These are phyloP conservation scores for Pulveroboletus sp. DNA, from an alignment of 768 basidiomycete species.

Conservation along the genomic window DNA sequence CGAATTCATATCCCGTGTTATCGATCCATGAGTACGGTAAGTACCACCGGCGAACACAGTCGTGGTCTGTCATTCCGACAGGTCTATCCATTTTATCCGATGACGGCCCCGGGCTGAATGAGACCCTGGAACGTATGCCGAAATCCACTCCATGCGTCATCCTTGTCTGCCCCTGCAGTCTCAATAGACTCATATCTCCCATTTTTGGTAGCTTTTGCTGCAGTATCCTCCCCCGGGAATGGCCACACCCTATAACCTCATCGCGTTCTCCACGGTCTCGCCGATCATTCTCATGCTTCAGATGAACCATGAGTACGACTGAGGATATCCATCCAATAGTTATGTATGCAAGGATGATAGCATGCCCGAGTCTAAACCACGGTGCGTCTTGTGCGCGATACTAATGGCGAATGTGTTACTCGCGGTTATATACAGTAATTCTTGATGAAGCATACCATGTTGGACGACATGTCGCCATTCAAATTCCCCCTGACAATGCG, in stretches of 20 bases:
- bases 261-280: conserved; percentile 66
- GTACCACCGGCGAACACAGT: background rate
- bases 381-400: conserved; percentile 63
- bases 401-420: conserved; percentile 28
- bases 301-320: conserved; percentile 40
- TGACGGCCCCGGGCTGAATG: background rate
- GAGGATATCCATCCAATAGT: conserved; percentile 57
- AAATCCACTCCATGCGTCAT: conserved; percentile 76
- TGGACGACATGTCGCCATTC: conserved; percentile 64
- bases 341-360: conserved; percentile 66
- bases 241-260: conserved; percentile 51
- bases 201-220: conserved; percentile 35
- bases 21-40: no score
- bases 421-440: background rate
- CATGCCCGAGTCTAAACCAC: conserved; percentile 67
- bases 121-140: conserved; percentile 47
- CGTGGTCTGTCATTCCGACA: background rate
- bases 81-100: background rate
- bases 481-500: conserved; percentile 46
- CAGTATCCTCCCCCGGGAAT: conserved; percentile 37
- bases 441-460: conserved; percentile 45
- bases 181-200: conserved; percentile 52
- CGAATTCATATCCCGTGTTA: background rate
- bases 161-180: conserved; percentile 54
- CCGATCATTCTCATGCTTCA: conserved; percentile 55